Percentiles rank a stretch among this genome's conserved stretches.
Conservation (phyloP, 192 early-diverging fungal genomes). For the Chytriomyces hyalinus region DNA sequence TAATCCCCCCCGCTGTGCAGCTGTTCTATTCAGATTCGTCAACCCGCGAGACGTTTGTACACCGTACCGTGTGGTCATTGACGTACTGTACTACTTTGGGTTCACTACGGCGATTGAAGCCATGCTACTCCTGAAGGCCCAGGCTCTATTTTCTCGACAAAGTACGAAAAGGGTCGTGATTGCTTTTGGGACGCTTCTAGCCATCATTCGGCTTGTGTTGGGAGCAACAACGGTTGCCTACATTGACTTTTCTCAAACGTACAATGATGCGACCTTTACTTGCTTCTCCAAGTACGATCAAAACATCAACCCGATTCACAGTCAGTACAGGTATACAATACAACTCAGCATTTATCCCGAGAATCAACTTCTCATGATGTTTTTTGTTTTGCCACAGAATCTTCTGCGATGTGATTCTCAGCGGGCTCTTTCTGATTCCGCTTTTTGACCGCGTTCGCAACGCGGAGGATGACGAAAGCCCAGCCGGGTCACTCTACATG, state of each 20-base stretch:
- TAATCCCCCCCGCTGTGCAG: neutral
- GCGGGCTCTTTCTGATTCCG: neutral
- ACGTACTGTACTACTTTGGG: neutral
- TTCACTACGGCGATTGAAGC: conserved; percentile 1
- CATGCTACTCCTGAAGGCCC: neutral
- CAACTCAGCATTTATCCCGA: too few relatives aligned
- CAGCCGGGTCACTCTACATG: neutral
- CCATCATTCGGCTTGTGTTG: neutral
- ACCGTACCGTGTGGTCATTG: neutral
- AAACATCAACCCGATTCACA: neutral
- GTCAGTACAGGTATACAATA: neutral
- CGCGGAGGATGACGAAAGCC: neutral
- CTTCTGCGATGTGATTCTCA: neutral
- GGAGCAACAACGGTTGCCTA: neutral
- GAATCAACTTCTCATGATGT: neutral
- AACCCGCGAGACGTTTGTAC: neutral
- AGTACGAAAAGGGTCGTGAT: neutral
- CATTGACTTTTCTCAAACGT: neutral
- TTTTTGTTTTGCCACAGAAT: neutral
- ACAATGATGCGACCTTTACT: neutral
- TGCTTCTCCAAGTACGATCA: conserved; percentile 3
- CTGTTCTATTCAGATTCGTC: neutral
- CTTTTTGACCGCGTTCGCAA: neutral
- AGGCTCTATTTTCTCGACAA: neutral
- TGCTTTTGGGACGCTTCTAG: neutral